These are phyloP conservation scores for Sporothrix brasiliensis DNA, from an alignment of 2,329 filamentous ascomycete species.

Conservation along the genomic window DNA sequence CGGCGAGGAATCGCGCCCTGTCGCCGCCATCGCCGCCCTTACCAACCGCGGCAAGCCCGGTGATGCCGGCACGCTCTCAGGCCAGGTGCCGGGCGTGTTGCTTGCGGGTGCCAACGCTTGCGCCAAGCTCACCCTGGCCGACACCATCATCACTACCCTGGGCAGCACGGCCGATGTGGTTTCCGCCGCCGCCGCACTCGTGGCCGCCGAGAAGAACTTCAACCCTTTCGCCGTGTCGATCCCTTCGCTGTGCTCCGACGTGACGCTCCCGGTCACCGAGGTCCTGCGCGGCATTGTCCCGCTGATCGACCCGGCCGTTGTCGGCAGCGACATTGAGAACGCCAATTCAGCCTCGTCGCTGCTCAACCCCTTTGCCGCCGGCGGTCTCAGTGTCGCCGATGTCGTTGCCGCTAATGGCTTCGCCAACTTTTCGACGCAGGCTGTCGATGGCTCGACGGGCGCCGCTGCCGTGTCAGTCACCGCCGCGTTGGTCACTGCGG, in stretches of 20 bases:
- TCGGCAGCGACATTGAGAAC: conserved; percentile 60
- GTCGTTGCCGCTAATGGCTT: conserved; percentile 65
- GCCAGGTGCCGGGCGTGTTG: conserved; percentile 62
- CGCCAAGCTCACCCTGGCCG: conserved; percentile 64
- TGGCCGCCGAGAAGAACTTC: conserved; percentile 37
- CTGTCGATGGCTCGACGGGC: conserved; percentile 42
- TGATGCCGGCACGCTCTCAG: conserved; percentile 65
- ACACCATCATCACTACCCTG: conserved; percentile 64
- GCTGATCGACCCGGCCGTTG: conserved; percentile 66
- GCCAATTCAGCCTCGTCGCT: conserved; percentile 59
- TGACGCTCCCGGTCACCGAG: conserved; percentile 62
- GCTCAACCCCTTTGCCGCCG: conserved; percentile 58
- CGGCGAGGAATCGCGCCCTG: conserved; percentile 64
- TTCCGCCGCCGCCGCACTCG: conserved; percentile 52
- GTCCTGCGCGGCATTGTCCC: conserved; percentile 68
- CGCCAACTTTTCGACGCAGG: conserved; percentile 57
- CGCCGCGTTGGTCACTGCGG: conserved; percentile 2
- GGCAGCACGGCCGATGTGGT: conserved; percentile 62
- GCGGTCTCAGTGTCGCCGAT: conserved; percentile 66
- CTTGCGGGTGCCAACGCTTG: conserved; percentile 68
- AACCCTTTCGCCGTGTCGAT: conserved; percentile 59
- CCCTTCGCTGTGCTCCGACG: conserved; percentile 65
- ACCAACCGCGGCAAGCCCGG: conserved; percentile 57
- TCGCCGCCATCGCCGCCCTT: conserved; percentile 57
- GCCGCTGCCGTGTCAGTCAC: conserved; percentile 41